Base-by-base conservation (phyloP, 164 flowering plant genomes). In the Magnolia officinalis region DNA sequence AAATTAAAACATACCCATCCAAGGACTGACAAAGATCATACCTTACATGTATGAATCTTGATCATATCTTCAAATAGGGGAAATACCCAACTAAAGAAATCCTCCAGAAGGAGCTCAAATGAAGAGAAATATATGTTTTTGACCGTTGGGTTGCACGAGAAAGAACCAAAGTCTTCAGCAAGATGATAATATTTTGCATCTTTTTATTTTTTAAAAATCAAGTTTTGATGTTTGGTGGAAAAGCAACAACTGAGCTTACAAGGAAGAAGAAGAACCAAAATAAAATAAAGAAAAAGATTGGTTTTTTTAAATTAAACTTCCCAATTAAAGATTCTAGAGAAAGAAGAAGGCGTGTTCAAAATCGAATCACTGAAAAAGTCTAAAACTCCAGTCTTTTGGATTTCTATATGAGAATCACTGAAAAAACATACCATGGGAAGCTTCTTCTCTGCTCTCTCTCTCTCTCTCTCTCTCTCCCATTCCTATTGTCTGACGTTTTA, bases 31-130 rank as follows among this genome's bases (percentile, higher is more conserved):
- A 50, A 20, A 65, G 73, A 75, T 77, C 78, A 79, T 84, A 82
- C 73, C 79, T 63, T 77, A 13, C 70, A 79, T 77, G 9, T 66
- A 79, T 67, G 23, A 72, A 49, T 63, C 77, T 63, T 75, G 76
- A 78, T 81, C 74, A 74, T 37, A 61, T 51, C 73, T 72, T 73
- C 72, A 24, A 79, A 82, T 68, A 77, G 49, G 71, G 75, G 49
- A 73, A 76, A 73, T 20, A 74, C 69, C 81, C 79, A 80, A 75
- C 75, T 80, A 74, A 52, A 82, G 69, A 75, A 82, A 63, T 77
- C 14, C 76, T 71, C 49, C 61, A 75, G 45, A 45, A 71, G 66
- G 75, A 74, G 61, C 26, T 65, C n/a, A 72, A 78, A 67, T 24
- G 52, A 78, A 70, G 58, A 20, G 10, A 71, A 63, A 49, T 70